Percentiles rank a stretch among this genome's conserved stretches.
These are phyloP conservation scores for Dalbergia cultrata DNA, from an alignment of 306 rosid genomes.

Conservation along the genomic window DNA sequence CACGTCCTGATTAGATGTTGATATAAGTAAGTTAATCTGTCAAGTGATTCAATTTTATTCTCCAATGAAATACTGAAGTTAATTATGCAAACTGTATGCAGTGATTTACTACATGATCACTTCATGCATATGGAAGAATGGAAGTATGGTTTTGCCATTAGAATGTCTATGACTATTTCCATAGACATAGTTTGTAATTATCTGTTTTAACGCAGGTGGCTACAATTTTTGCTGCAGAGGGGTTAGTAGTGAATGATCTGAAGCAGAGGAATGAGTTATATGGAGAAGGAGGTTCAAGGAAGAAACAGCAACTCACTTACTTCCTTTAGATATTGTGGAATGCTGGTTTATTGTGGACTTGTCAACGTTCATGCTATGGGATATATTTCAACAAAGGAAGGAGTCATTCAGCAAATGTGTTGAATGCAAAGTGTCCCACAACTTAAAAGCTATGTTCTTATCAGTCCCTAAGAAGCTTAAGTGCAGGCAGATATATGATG, in stretches of 20 bases:
- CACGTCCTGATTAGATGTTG: too few species aligned
- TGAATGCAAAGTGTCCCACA: constrained; percentile 22
- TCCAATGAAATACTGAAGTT: too few species aligned
- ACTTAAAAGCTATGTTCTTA: constrained; percentile 28
- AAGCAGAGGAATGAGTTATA: constrained; percentile 91
- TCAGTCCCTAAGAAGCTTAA: constrained; percentile 37
- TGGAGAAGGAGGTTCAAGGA: constrained; percentile 97
- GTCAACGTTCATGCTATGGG: constrained; percentile 22
- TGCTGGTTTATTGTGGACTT: neutral
- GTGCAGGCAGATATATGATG: neutral
- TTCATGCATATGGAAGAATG: neutral
- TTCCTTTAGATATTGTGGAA: constrained; percentile 65
- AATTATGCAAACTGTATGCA: too few species aligned
- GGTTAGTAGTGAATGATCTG: constrained; percentile 85
- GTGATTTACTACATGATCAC: too few species aligned
- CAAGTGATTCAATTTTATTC: too few species aligned
- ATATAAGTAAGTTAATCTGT: too few species aligned
- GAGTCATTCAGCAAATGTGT: constrained; percentile 34
- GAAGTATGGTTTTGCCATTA: neutral
- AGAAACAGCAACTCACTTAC: constrained; percentile 91
- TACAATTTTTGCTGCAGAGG: constrained; percentile 88
- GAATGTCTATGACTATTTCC: neutral
- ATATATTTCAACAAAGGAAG: constrained; percentile 41
- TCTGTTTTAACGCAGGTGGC: constrained; percentile 68
- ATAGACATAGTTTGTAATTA: constrained; percentile 9